These are phyloP conservation scores for Coniosporium tulheliwenetii DNA, from an alignment of 2,329 filamentous ascomycete genomes.

Conservation along the genomic window DNA sequence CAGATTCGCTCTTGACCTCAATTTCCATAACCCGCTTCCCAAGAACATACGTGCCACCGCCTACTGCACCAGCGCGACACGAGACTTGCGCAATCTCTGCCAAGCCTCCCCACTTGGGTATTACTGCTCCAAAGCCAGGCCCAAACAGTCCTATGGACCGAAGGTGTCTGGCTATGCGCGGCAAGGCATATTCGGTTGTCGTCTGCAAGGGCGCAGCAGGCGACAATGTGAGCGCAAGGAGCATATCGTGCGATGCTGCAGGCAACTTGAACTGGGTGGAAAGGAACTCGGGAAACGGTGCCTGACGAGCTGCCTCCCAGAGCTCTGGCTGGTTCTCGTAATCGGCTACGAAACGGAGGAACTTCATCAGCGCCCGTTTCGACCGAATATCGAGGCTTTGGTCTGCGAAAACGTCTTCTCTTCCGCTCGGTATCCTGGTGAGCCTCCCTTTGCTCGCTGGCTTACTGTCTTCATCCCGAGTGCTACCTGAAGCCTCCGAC, in stretches of 20 bases:
- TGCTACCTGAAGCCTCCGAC: constrained; percentile 4
- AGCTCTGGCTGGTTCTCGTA: constrained; percentile 44
- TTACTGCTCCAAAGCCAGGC: constrained; percentile 72
- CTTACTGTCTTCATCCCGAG: not conserved
- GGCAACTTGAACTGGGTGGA: constrained; percentile 39
- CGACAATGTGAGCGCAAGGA: constrained; percentile 60
- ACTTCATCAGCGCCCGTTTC: constrained; percentile 84
- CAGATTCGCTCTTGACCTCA: not conserved
- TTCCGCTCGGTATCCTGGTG: constrained; percentile 65
- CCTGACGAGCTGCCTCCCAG: constrained; percentile 43
- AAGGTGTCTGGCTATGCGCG: constrained; percentile 62
- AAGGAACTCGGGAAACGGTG: constrained; percentile 44
- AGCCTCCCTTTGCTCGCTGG: constrained; percentile 22
- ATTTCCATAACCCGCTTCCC: constrained; percentile 42
- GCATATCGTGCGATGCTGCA: constrained; percentile 45
- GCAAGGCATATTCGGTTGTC: constrained; percentile 53
- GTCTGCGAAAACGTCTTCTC: constrained; percentile 82
- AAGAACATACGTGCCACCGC: constrained; percentile 80
- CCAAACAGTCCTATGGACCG: constrained; percentile 79
- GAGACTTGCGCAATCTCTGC: constrained; percentile 84
- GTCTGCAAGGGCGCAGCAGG: constrained; percentile 39
- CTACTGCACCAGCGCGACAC: constrained; percentile 80
- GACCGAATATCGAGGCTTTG: constrained; percentile 59
- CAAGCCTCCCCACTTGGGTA: constrained; percentile 84
- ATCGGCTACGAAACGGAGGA: constrained; percentile 72